A percentile compares a stretch with the other conserved stretches of the same genome.
phyloP scores from a whole-genome alignment of 805 yeast species.

The Candida verbasci region DNA sequence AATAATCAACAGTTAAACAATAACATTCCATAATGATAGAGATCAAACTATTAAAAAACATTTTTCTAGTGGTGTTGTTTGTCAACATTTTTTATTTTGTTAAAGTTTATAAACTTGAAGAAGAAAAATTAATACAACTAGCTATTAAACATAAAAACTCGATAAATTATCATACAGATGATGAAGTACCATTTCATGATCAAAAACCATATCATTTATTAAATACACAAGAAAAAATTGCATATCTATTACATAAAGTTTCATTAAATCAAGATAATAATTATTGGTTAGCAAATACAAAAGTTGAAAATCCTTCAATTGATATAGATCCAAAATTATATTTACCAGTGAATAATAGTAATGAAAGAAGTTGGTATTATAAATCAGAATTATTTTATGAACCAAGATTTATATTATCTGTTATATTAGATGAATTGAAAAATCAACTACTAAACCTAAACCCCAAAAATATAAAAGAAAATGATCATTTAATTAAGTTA shows the following conservation, averaged over 20 bases:
- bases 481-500: conserved; percentile 15
- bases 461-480: conserved; percentile 24
- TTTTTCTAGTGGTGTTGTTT: conserved; percentile 16
- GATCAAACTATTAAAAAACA: conserved; percentile 13
- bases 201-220: conserved; percentile 15
- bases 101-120: conserved; percentile 15
- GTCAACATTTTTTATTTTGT: conserved; percentile 18
- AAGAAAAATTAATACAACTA: conserved; percentile 12
- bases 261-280: conserved; percentile 16
- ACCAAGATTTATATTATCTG: conserved; percentile 53
- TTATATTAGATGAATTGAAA: conserved; percentile 39
- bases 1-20: too few species aligned
- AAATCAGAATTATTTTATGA: conserved; percentile 35
- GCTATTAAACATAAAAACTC: conserved; percentile 12
- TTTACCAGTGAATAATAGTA: conserved; percentile 6
- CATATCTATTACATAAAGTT: conserved; percentile 17
- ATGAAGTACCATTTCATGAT: conserved; percentile 12
- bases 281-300: conserved; percentile 29
- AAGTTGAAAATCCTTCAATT: conserved; percentile 18
- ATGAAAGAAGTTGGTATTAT: conserved; percentile 18
- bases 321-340: conserved; percentile 17
- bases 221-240: conserved; percentile 14
- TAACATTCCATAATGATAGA: conserved; percentile 15
- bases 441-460: conserved; percentile 15
- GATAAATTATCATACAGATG: conserved; percentile 17